These are phyloP conservation scores for Pichia insulana DNA, from an alignment of 805 yeast species.

Conservation along the genomic window DNA sequence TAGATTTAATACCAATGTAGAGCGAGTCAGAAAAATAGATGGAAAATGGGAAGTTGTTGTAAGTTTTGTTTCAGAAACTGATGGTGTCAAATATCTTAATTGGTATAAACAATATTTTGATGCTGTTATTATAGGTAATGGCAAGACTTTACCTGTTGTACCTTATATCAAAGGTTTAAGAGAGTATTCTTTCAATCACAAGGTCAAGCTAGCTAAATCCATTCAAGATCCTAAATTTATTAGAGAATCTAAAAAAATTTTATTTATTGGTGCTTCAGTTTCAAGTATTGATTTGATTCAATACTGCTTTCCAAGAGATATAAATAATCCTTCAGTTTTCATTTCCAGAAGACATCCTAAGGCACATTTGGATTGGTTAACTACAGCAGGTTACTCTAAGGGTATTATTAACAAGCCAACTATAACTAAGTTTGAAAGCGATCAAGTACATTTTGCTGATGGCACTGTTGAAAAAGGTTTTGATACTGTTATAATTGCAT, in stretches of 20 bases:
- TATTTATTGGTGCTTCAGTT: slow-evolving; percentile 36
- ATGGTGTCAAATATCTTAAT: slow-evolving; percentile 5
- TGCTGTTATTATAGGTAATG: slow-evolving; percentile 55
- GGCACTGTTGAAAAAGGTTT: slow-evolving; percentile 25
- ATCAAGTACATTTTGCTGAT: slow-evolving; percentile 24
- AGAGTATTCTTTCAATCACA: slow-evolving; percentile 33
- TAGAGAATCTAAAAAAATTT: slow-evolving; percentile 29
- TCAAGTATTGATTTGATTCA: slow-evolving; percentile 35
- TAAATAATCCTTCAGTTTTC: slow-evolving; percentile 19
- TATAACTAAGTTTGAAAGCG: slow-evolving; percentile 11
- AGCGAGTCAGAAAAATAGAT: slow-evolving; percentile 25
- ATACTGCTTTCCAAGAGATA: slow-evolving; percentile 23
- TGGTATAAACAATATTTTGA: slow-evolving; percentile 47
- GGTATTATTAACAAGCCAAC: slow-evolving; percentile 15
- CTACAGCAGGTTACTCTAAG: slow-evolving; percentile 8
- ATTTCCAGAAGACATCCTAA: slow-evolving; percentile 11
- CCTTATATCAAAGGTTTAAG: slow-evolving; percentile 34
- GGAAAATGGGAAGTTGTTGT: slow-evolving; percentile 32
- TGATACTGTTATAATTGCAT: slow-evolving; percentile 39
- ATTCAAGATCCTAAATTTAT: slow-evolving; percentile 39
- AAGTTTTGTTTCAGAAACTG: slow-evolving; percentile 10
- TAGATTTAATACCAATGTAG: slow-evolving; percentile 36
- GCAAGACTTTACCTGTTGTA: slow-evolving; percentile 50
- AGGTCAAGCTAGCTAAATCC: slow-evolving; percentile 46
- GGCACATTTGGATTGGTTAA: slow-evolving; percentile 9